A percentile compares a stretch with the other conserved stretches of the same genome.
Conservation (phyloP, 306 rosid genomes). For the Fragaria vesca region DNA sequence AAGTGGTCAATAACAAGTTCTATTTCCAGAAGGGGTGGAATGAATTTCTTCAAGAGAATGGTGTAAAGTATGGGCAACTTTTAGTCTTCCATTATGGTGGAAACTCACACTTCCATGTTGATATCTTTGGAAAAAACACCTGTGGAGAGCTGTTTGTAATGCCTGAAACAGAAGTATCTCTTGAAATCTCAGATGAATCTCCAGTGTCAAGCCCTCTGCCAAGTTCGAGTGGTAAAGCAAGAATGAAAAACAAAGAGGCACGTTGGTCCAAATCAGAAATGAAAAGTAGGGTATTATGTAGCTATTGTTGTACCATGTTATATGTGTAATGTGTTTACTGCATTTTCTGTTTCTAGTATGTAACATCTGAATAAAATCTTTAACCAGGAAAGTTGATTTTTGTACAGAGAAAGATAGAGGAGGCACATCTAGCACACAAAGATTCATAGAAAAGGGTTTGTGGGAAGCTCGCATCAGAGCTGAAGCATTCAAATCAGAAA, state of each 20-base stretch:
- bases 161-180: neutral
- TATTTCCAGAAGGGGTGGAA: slow-evolving; percentile 17
- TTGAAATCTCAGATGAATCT: neutral
- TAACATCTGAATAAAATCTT: neutral
- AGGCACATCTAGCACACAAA: neutral
- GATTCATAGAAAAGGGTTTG: neutral
- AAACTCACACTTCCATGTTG: slow-evolving; percentile 18
- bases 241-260: neutral
- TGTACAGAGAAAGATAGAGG: neutral
- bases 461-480: neutral
- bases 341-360: neutral
- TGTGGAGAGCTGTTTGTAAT: neutral
- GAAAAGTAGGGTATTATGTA: neutral
- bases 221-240: neutral
- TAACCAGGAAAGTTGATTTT: neutral
- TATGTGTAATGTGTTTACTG: neutral
- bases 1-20: neutral
- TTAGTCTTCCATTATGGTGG: slow-evolving; percentile 27
- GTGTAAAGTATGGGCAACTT: slow-evolving; percentile 19
- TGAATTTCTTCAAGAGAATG: neutral
- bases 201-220: neutral
- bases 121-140: slow-evolving; percentile 20
- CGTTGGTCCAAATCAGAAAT: neutral
- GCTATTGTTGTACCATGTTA: neutral
- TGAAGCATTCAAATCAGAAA: neutral